Evolutionary conservation across 2,329 filamentous ascomycete species (phyloP), one percentile per base, ranked within the genome.

Genomic region (Teratosphaeria pseudoeucalypti): DNA sequence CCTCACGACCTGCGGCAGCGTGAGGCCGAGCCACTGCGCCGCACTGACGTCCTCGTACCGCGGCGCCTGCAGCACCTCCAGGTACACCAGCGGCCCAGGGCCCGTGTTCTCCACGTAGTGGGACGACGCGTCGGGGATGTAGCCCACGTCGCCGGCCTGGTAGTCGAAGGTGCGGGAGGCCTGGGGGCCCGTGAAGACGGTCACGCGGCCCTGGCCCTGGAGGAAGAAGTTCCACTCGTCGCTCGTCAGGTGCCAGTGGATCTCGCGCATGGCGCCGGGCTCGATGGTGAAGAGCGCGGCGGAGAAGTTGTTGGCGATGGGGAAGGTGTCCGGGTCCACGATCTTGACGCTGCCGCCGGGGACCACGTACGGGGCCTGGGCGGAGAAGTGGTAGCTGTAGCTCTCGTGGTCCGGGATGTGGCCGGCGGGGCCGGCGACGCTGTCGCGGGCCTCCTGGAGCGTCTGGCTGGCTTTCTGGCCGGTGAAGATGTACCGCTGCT

Each of bases 151-250:
- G 16, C 82, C 82, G 23, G 81, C 81, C 6, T 77, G 77, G 70
- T 82, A 85, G 71, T 85, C 82, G 60, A 84, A 85, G 0, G 82
- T 85, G 54, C 78, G 75, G 1, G 78, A 76, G 1, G 76, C 70
- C 3, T 73, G 69, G 0, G 81, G 80, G 0, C 82, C 82, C 26
- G 73, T 65, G 71, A 80, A 85, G 29, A 84, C 75, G 0, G 82
- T 85, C 43, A 84, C 75, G 10, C 83, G 78, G 0, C 78, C 83
- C 11, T 77, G 77, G 0, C 83, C 83, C 58, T 77, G 69, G 7
- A 85, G 71, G 73, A 85, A 84, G 71, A 81, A 85, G 56, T 77
- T 80, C 82, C 83, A 85, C 70, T 85, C 83, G 67, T 85, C 82
- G 9, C 76, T 79, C 1, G 76, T 77, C 1, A 81, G 80, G 72